These are phyloP conservation scores for Barnettozyma botsteinii DNA, from an alignment of 805 yeast genomes.

Conservation along the genomic window DNA sequence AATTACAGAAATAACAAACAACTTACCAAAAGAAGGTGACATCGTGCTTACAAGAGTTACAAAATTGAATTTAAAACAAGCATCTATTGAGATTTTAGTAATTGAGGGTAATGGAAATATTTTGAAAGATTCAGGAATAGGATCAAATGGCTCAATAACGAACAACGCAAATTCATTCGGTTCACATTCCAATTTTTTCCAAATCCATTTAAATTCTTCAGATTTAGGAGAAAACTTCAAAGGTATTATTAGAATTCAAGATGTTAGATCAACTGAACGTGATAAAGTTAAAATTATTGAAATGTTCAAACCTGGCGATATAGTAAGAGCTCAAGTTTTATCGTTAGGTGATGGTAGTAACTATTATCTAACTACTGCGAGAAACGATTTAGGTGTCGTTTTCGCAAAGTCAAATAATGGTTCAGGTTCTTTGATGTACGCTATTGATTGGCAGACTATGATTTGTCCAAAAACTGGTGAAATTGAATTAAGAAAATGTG, in stretches of 20 bases:
- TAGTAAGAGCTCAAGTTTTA: constrained; percentile 72
- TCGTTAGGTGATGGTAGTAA: constrained; percentile 93
- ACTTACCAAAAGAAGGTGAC: constrained; percentile 80
- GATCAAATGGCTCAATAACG: constrained; percentile 44
- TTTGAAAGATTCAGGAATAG: constrained; percentile 59
- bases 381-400: constrained; percentile 89
- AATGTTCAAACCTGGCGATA: constrained; percentile 86
- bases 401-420: constrained; percentile 68
- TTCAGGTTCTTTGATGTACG: constrained; percentile 74
- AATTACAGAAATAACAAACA: constrained; percentile 28
- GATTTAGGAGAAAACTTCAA: constrained; percentile 87
- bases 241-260: constrained; percentile 82
- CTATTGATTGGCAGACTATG: constrained; percentile 97
- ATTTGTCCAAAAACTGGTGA: constrained; percentile 68
- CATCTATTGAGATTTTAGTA: constrained; percentile 67
- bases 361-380: constrained; percentile 83
- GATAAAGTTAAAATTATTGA: constrained; percentile 78
- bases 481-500: constrained; percentile 80
- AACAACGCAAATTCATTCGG: constrained; percentile 47
- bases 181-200: constrained; percentile 41
- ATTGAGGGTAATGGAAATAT: constrained; percentile 59
- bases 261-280: constrained; percentile 84
- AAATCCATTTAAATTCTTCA: constrained; percentile 42
- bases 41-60: constrained; percentile 72
- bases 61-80: constrained; percentile 62